Evolutionary conservation across 345 rosid genomes (phyloP), one percentile per base, ranked within the genome.

Genomic region (Clarkia xantiana): DNA sequence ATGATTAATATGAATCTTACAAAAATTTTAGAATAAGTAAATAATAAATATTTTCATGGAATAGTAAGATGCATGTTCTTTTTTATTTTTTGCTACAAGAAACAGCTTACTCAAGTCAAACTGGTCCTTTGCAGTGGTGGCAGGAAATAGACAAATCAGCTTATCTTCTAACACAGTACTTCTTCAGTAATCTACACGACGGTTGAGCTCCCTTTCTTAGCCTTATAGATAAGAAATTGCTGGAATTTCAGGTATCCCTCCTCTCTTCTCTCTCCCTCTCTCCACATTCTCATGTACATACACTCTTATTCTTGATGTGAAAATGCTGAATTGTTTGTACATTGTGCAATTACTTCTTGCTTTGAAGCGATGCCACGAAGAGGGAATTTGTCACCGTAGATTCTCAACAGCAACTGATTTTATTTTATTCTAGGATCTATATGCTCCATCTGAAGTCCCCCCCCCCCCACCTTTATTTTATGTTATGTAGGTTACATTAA

Each of bases 111-210:
- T 56, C 14, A 51, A 4, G 7, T 7, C 5, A n/a, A 25, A 13
- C 6, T 48, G 45, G 47, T 22, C 49, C 39, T 17, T 53, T 67
- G 58, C 71, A 86, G 98, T 91, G 82, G 64, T 91, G 96, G 96
- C 98, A 84, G 74, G 96, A 91, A 73, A 91, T 96, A 59, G 96
- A 86, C 61, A 86, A 91, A 72, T 94, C 96, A 14, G 96, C 96
- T 11, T 91, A 91, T 77, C 66, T 91, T 20, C 58, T 91, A 75
- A 78, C 96, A 71, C 98, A 86, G 53, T 86, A 70, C 65, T 84
- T 86, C 72, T 91, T 84, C 66, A 91, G 86, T 71, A 91, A 86
- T 63, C 71, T 91, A 29, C 94, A 86, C 53, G 98, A 86, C 82
- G 94, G 12, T 77, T 86, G 67, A 79, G 98, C 51, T 36, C 96